Conservation (phyloP, 2,329 filamentous ascomycete species). For the Aureobasidium sp. region DNA sequence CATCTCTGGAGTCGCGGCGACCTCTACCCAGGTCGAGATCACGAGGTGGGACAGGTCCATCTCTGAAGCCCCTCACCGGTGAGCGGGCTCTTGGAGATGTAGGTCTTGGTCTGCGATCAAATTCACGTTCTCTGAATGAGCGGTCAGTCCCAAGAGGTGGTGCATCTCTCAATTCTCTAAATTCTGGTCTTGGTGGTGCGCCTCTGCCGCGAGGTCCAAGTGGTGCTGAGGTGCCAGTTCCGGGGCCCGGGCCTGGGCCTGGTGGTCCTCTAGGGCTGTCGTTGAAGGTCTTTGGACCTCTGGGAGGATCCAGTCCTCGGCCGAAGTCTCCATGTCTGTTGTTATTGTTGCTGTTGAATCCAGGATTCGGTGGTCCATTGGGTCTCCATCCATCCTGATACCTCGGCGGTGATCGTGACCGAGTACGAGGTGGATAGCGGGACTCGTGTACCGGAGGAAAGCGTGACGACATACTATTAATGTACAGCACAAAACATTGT, state of each 20-base stretch:
- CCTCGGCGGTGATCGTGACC: constrained; percentile 65
- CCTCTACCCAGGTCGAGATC: constrained; percentile 62
- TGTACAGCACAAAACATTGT: constrained; percentile 13
- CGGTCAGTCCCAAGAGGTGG: constrained; percentile 54
- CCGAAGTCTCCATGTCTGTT: constrained; percentile 22
- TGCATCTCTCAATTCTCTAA: constrained; percentile 53
- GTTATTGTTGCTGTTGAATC: constrained; percentile 21
- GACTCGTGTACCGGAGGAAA: constrained; percentile 21
- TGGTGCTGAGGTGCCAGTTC: constrained; percentile 27
- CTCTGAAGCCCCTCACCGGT: constrained; percentile 51
- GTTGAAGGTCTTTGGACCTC: constrained; percentile 72
- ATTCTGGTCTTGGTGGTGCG: constrained; percentile 52
- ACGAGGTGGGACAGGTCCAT: constrained; percentile 53
- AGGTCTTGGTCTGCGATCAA: constrained; percentile 51
- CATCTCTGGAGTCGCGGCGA: constrained; percentile 64
- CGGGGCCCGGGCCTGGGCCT: constrained; percentile 12
- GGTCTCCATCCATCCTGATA: constrained; percentile 62
- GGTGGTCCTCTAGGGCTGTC: constrained; percentile 47
- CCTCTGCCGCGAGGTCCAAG: constrained; percentile 56
- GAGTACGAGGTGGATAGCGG: constrained; percentile 48
- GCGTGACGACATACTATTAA: constrained; percentile 18
- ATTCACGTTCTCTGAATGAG: constrained; percentile 45
- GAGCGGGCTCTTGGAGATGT: constrained; percentile 59
- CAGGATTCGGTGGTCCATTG: constrained; percentile 43
- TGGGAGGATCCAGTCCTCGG: constrained; percentile 56